Evolutionary conservation across 768 basidiomycete species (phyloP), one percentile per base, ranked within the genome.

Genomic region (Kwoniella europaea): DNA sequence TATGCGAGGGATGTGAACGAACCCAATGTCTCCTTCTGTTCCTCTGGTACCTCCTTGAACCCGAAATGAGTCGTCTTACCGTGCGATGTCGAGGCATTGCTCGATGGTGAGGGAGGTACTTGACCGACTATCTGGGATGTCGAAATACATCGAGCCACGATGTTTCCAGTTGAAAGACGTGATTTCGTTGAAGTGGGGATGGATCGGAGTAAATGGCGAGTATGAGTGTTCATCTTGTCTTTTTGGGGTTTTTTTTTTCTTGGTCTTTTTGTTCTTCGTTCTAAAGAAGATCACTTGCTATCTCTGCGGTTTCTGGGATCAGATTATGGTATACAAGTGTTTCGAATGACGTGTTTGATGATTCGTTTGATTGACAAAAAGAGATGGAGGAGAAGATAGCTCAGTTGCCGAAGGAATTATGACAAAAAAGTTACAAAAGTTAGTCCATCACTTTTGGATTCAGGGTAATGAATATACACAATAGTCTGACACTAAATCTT

Each of bases 31-130:
- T 98, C 96, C 82, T 99, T 99, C 44, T 87, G 83, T 43, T 91
- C 90, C 81, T 93, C 91, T 15, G 91, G 91, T 2, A 99, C 90
- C 7, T 90, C 92, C 84, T 87, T 88, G 88, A 94, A 99, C 29
- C 97, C 97, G 83, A 99, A 99, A 43, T 97, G 96, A 0, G 94
- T 87, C 5, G 82, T 84, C 57, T 57, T 64, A 24, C 42, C 58
- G 2, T 55, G 53, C 6, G 57, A 41, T 27, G 43, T 46, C 16
- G 63, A 44, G 12, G 46, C 15, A 41, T 24, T 7, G 27, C 56
- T 12, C 2, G 65, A 13, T 29, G 55, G 4, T 24, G 65, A 29
- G 18, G 57, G 42, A 16, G 56, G 65, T 12, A 58, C n/a, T 22
- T 66, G 55, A 44, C 18, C 54, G 15, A 35, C 56, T 12, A 54